Conservation (phyloP, 805 yeast species). For the Sugiyamaella qingdaonensis region DNA sequence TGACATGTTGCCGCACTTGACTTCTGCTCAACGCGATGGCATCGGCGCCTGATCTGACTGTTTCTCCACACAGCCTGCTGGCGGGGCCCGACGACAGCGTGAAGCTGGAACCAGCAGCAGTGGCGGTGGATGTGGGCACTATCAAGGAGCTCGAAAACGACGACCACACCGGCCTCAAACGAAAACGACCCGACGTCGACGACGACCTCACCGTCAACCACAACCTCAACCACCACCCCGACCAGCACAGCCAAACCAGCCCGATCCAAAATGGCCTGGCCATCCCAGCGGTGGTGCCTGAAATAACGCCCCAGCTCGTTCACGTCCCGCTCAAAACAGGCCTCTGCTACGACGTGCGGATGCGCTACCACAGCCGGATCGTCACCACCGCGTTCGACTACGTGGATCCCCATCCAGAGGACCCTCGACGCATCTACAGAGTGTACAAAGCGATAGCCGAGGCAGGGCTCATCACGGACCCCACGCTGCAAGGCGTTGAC, state of each 20-base stretch:
- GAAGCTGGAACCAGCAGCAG: background rate
- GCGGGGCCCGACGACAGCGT: background rate
- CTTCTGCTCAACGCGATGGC: background rate
- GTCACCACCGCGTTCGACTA: slow-evolving; percentile 89
- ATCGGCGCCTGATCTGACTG: background rate
- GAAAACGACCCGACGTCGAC: background rate
- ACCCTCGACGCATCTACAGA: slow-evolving; percentile 91
- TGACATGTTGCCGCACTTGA: background rate
- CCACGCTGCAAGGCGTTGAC: slow-evolving; percentile 63
- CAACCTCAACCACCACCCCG: too few species aligned
- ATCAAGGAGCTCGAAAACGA: background rate
- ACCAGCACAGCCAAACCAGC: too few species aligned
- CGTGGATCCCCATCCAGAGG: slow-evolving; percentile 98
- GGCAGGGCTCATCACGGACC: slow-evolving; percentile 82
- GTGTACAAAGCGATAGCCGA: slow-evolving; percentile 92
- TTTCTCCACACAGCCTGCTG: background rate
- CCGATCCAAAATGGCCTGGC: too few species aligned
- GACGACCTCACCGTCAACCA: background rate
- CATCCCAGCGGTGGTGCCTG: background rate
- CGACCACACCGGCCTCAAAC: background rate
- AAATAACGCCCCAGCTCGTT: slow-evolving; percentile 51
- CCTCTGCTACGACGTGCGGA: slow-evolving; percentile 89
- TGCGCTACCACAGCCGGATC: slow-evolving; percentile 95
- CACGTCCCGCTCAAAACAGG: slow-evolving; percentile 85
- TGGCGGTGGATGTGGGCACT: background rate